Evolutionary conservation across 129 eudicot genomes (phyloP), one percentile per base, ranked within the genome.

Genomic region (Artemisia argyi): DNA sequence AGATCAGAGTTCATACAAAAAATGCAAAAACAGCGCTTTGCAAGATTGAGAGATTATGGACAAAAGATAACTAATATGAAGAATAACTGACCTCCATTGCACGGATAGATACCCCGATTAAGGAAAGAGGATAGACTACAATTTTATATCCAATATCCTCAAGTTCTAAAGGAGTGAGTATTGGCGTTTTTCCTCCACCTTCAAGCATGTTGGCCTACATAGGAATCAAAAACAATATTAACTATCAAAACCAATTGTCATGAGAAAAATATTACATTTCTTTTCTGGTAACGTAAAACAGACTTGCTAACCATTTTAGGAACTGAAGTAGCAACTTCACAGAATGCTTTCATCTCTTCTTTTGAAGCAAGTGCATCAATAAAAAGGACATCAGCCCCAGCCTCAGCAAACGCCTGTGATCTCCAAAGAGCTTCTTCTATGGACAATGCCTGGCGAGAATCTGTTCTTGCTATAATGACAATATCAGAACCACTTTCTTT

Each of bases 161-260:
- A 53, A 93, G 96, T 78, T 93, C 98, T 50, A 80, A 71, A 35
- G 98, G 98, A 74, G 78, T 85, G 52, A 89, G 87, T 79, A 93
- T 89, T 58, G 98, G 98, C 30, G 97, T 93, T 84, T 74, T 93
- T 3, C 97, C 98, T 53, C 98, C 98, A 65, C 98, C 98, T 85
- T 93, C 98, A 73, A 93, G 98, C 98, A 93, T 93, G 79, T 85
- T 93, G 49, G 95, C 98, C 98, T 93, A 70, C 62, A 66, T 26
- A 26, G 30, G 22, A 54, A 71, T 70, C 24, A 28, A 56, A 67
- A 59, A 65, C 65, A 28, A 59, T 15, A 19, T 3, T 26, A 26
- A 26, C 30, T 16, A 61, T 42, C 35, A 2, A 62, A 50, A 54
- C 44, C 10, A 60, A 59, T 10, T 20, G 32, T 65, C 28, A 75